A percentile compares a stretch with the other conserved stretches of the same genome.
Evolutionary conservation across 1,284 basidiomycete genomes (phyloP).

Genomic region (Singerocomus rubriflavus): DNA sequence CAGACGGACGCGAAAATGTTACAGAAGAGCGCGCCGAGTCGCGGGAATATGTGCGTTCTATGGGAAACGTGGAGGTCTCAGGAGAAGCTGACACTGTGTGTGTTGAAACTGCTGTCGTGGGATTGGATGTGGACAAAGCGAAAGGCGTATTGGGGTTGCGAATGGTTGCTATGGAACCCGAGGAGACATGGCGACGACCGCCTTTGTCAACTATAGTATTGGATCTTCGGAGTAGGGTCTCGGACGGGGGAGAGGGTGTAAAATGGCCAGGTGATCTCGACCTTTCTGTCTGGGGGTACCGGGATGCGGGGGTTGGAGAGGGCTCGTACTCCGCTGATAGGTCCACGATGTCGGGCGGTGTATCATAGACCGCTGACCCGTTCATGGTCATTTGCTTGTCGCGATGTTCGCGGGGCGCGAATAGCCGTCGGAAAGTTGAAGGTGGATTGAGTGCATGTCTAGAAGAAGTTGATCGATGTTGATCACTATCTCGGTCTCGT

Average conservation of each 20-base stretch:
- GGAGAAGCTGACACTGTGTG: conserved; percentile 56
- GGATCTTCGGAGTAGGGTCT: conserved; percentile 39
- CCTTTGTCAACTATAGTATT: conserved; percentile 31
- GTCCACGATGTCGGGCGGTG: conserved; percentile 32
- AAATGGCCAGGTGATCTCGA: conserved; percentile 42
- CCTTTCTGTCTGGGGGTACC: conserved; percentile 37
- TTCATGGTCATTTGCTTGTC: conserved; percentile 33
- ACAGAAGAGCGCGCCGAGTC: conserved; percentile 43
- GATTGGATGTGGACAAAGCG: conserved; percentile 49
- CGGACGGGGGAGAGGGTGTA: conserved; percentile 61
- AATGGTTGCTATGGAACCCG: conserved; percentile 50
- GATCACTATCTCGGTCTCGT: conserved; percentile 29
- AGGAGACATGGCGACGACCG: conserved; percentile 46
- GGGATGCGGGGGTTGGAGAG: conserved; percentile 59
- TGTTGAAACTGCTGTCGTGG: conserved; percentile 68
- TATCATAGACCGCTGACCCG: conserved; percentile 27
- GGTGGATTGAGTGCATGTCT: conserved; percentile 22
- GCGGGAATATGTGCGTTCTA: conserved; percentile 45
- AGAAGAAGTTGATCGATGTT: conserved; percentile 35
- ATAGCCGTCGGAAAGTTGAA: conserved; percentile 45
- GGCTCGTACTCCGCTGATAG: conserved; percentile 57
- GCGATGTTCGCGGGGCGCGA: conserved; percentile 51
- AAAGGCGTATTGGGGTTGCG: conserved; percentile 45
- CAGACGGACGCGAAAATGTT: conserved; percentile 61
- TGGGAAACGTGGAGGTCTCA: conserved; percentile 37